Evolutionary conservation across 805 yeast species (phyloP), one percentile per base, ranked within the genome.

Genomic region (Hanseniaspora jakobsenii): DNA sequence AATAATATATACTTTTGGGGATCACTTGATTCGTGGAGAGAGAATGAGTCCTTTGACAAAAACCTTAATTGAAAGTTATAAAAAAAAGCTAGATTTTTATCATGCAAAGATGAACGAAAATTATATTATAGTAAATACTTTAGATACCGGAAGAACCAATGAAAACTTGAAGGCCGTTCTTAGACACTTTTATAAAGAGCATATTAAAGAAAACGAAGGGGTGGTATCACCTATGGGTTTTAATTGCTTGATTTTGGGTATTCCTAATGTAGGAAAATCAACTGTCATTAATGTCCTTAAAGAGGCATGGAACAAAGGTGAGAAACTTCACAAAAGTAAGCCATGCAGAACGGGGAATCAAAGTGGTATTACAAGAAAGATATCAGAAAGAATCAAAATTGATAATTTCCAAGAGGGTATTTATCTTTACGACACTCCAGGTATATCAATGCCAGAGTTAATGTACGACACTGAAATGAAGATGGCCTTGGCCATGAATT

Each of bases 241-340:
- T 38, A 62, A 86, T 18, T 60, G 82, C 47, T 66, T 87, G 66
- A 73, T 89, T 36, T 77, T 80, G 6, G 98, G 98, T 0, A 82
- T 91, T 91, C 98, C 98, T 1, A 91, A 91, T 58, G 94, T 86
- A n/a, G 98, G 98, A 0, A 91, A 91, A 60, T 81, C 94, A 10
- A 81, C 95, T 0, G 58, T 91, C 38, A 79, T 87, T 22, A 91
- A 91, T 55, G 67, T 79, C 0, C 62, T 87, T 40, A 63, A 95
- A 48, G 63, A 63, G 6, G 63, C 61, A 13, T 67, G 23, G 46
- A 39, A 44, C 23, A 44, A 38, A 29, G 38, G 29, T 14, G 10
- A 28, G 51, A 43, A 49, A 43, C 46, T 32, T 7, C 19, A 32
- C n/a, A 32, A 27, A 30, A 27, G 22, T 45, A 81, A 81, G 53